Evolutionary conservation across 257 asterid species (phyloP).

Genomic region (Solanum medicagineum): DNA sequence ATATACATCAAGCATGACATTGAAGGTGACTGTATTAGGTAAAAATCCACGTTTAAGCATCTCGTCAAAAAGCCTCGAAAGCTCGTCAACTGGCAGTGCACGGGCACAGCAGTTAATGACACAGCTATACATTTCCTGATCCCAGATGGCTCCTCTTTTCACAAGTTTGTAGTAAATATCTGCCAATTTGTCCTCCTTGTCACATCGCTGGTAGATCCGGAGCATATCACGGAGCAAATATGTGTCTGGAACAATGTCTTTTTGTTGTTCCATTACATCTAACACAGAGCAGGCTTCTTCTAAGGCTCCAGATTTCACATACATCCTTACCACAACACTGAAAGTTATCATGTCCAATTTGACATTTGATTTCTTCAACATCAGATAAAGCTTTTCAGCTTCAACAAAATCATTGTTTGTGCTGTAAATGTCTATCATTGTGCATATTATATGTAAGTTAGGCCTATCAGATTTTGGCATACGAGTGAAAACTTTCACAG

Average conservation of each 20-base stretch:
- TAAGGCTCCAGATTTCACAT: conserved; percentile 49
- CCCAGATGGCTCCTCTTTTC: conserved; percentile 57
- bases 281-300: conserved; percentile 52
- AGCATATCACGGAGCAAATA: conserved; percentile 86
- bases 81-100: conserved; percentile 86
- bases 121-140: conserved; percentile 88
- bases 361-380: conserved; percentile 38
- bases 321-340: conserved; percentile 67
- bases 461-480: conserved; percentile 54
- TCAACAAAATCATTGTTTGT: conserved; percentile 35
- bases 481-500: conserved; percentile 44
- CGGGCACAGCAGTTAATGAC: conserved; percentile 79
- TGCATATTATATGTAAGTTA: conserved; percentile 63
- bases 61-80: conserved; percentile 66
- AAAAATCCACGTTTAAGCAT: conserved; percentile 64
- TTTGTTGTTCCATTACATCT: conserved; percentile 47
- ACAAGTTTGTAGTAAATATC: conserved; percentile 52
- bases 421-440: conserved; percentile 80
- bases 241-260: conserved; percentile 61
- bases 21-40: conserved; percentile 59
- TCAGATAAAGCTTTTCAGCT: conserved; percentile 51
- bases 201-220: conserved; percentile 56
- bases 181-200: conserved; percentile 43
- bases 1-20: conserved; percentile 68
- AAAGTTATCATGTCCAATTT: conserved; percentile 66